Evolutionary conservation across 2,329 filamentous ascomycete genomes (phyloP).

Genomic region (Ophiostoma angusticollis): DNA sequence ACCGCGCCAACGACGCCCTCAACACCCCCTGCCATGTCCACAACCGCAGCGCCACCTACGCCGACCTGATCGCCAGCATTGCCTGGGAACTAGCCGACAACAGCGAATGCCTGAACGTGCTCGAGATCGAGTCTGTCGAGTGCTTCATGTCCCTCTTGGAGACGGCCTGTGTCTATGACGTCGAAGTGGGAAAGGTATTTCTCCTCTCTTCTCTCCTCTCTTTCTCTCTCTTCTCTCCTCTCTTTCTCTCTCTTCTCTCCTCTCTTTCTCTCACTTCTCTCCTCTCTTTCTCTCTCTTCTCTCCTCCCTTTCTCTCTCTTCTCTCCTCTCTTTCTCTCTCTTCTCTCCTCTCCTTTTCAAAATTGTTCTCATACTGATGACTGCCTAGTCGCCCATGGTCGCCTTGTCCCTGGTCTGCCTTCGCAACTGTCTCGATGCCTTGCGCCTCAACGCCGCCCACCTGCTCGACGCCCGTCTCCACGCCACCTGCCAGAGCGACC

Average conservation of each 20-base stretch:
- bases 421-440: conserved; percentile 18
- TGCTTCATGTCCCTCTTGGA: conserved; percentile 19
- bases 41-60: conserved; percentile 15
- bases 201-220: too few species aligned
- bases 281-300: too few species aligned
- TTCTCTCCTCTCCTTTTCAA: too few species aligned
- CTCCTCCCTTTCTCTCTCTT: too few species aligned
- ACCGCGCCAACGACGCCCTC: conserved; percentile 16
- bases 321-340: too few species aligned
- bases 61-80: conserved; percentile 20
- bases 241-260: too few species aligned
- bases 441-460: conserved; percentile 16
- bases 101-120: conserved; percentile 13
- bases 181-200: conserved; percentile 19
- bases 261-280: too few species aligned
- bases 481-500: conserved; percentile 16
- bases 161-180: conserved; percentile 19
- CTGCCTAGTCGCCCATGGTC: conserved; percentile 19
- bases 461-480: conserved; percentile 16
- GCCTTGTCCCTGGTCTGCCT: conserved; percentile 19
- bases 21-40: conserved; percentile 13
- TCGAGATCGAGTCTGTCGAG: conserved; percentile 19
- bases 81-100: conserved; percentile 22
- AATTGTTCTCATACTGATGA: too few species aligned
- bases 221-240: too few species aligned